These are phyloP conservation scores for Ogataea neopini DNA, from an alignment of 805 yeast genomes.

Conservation along the genomic window DNA sequence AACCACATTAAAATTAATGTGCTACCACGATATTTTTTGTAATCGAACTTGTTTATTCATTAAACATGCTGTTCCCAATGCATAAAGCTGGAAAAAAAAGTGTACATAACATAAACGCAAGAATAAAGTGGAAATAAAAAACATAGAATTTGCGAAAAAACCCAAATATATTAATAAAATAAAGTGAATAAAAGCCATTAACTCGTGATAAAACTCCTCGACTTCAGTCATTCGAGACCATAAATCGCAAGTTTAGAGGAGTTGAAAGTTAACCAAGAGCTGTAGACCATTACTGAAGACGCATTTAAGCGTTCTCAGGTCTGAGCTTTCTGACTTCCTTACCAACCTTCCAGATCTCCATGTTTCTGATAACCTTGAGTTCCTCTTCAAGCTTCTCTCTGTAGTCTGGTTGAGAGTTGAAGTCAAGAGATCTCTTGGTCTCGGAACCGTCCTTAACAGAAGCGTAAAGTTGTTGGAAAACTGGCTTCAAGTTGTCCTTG, in stretches of 20 bases:
- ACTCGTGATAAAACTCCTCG: conserved; percentile 1
- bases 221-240: conserved; percentile 22
- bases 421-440: conserved; percentile 96
- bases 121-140: conserved; percentile 13
- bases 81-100: conserved; percentile 17
- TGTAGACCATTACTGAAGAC: not conserved
- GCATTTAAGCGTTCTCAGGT: conserved; percentile 89
- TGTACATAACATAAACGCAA: conserved; percentile 8
- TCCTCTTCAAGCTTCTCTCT: conserved; percentile 94
- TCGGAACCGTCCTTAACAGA: conserved; percentile 95
- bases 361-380: conserved; percentile 87
- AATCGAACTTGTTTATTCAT: conserved; percentile 41
- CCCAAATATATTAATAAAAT: conserved; percentile 4
- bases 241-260: conserved; percentile 8
- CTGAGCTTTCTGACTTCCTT: conserved; percentile 99
- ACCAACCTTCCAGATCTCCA: conserved; percentile 99
- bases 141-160: conserved; percentile 6
- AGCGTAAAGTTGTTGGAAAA: conserved; percentile 93
- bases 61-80: conserved; percentile 42
- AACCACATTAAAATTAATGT: too few species aligned
- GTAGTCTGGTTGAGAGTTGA: conserved; percentile 98
- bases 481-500: conserved; percentile 98
- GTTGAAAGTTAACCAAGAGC: not conserved
- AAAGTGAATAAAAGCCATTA: conserved; percentile 1
- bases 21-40: not conserved